Evolutionary conservation across 2,329 filamentous ascomycete species (phyloP), one percentile per base, ranked within the genome.

Genomic region (Scopulariopsis brevicaulis): DNA sequence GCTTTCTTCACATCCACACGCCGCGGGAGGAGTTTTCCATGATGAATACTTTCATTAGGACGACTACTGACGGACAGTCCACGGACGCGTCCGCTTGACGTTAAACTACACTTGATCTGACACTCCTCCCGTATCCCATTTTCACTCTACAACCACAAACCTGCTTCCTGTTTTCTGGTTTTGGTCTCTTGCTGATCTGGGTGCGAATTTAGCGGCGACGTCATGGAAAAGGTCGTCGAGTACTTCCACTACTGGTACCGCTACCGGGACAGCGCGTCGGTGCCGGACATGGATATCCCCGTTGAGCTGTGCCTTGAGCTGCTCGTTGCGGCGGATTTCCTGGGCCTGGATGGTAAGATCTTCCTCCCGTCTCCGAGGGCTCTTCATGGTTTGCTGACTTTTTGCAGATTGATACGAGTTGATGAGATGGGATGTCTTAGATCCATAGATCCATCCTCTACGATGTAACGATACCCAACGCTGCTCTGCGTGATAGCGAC

Each of bases 171-270:
- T 2, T 24, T 20, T 3, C 20, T 50, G 11, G 18, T 35, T 22
- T 10, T 34, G 32, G 24, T 4, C 5, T 5, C 51, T 35, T 56
- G 46, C 55, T 56, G 12, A 53, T 48, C n/a, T 5, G 15, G n/a
- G n/a, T 28, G 20, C 8, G 64, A 32, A 8, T 59, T 25, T 68
- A 91, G 87, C 71, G 86, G 83, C 62, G 75, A 86, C 57, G 81
- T 91, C 6, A 81, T 93, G 2, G 88, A 92, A 69, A 90, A 90
- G 68, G 84, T 92, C 35, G 87, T 85, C 69, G 87, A 92, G 71
- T 93, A 92, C 72, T 85, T 91, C 61, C 88, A 90, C 68, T 93
- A 91, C 75, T 88, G 87, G 77, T 92, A 91, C 74, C 88, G 87
- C 75, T 85, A 90, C 71, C 79, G 80, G 56, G 80, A 90, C 63